These are phyloP conservation scores for Logfia minima DNA, from an alignment of 129 eudicot genomes.

Conservation along the genomic window DNA sequence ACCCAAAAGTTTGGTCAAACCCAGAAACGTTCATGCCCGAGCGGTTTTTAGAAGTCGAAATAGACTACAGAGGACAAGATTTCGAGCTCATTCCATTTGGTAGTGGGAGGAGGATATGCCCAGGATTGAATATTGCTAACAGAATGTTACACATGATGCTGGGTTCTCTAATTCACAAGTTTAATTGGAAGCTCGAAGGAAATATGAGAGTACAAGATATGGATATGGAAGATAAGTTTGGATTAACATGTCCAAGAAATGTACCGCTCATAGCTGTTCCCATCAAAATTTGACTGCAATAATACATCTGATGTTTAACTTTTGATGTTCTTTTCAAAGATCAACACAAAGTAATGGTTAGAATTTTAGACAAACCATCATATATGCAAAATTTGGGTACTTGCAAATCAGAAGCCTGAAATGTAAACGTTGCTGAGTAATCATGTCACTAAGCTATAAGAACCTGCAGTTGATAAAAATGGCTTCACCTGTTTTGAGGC, in stretches of 20 bases:
- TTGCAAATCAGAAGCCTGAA: background rate
- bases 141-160: slow-evolving; percentile 34
- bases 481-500: background rate
- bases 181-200: slow-evolving; percentile 36
- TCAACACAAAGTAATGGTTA: background rate
- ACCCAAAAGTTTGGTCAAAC: slow-evolving; percentile 24
- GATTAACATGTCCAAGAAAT: slow-evolving; percentile 28
- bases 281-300: background rate
- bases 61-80: slow-evolving; percentile 38
- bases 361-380: background rate
- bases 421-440: background rate
- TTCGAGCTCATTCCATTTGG: slow-evolving; percentile 40
- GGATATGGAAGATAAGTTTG: slow-evolving; percentile 40
- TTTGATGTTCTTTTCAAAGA: too few relatives aligned
- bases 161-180: slow-evolving; percentile 26
- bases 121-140: slow-evolving; percentile 38
- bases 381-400: background rate
- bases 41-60: slow-evolving; percentile 23
- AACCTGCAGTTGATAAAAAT: background rate
- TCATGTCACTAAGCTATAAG: slow-evolving; percentile 3
- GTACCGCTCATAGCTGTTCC: slow-evolving; percentile 34
- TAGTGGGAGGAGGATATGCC: slow-evolving; percentile 43
- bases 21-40: slow-evolving; percentile 35
- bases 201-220: slow-evolving; percentile 27
- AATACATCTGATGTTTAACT: too few relatives aligned